Evolutionary conservation across 2,329 filamentous ascomycete genomes (phyloP), one percentile per base, ranked within the genome.

Genomic region (Cryphonectria carpinicola): DNA sequence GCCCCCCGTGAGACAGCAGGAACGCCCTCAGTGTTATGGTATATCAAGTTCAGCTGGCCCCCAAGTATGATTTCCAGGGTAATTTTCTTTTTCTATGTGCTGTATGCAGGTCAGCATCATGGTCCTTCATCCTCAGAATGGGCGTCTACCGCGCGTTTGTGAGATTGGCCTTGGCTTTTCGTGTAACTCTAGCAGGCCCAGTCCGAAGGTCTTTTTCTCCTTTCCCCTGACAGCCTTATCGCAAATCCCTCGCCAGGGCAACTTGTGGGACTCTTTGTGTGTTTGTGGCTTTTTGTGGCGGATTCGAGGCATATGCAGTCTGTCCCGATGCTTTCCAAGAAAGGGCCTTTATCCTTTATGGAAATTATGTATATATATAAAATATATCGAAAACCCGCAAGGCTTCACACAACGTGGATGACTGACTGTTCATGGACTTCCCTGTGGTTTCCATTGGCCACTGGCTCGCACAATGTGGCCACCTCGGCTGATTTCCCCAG

Each of bases 61-160:
- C 43, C 43, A 49, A 22, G 19, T 49, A 49, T 49, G 19, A 32
- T 49, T 49, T 22, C 43, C 43, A 19, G 17, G 43, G 43, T 17
- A 49, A 49, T 22, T 17, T 46, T 19, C 19, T 46, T 19, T 6
- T 46, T 46, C 14, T 5, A 17, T 22, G 43, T 19, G 22, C 19
- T n/a, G 46, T n/a, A 49, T 49, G 46, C 46, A 49, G 46, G 46
- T 49, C 46, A 49, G 46, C 46, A 49, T 49, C 46, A 49, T 49
- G 46, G 1, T 49, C 1, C 8, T 10, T 5, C 4, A 8, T 3
- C 19, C 10, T 49, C 6, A 49, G 46, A 49, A 49, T n/a, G 46
- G 19, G 8, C 8, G 22, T n/a, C 8, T n/a, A 46, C 43, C 43
- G 43, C 43, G 43, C 43, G 5, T 19, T 6, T 46, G 22, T n/a